Conservation (phyloP, 2,329 filamentous ascomycete species). For the Colletotrichum musicola region DNA sequence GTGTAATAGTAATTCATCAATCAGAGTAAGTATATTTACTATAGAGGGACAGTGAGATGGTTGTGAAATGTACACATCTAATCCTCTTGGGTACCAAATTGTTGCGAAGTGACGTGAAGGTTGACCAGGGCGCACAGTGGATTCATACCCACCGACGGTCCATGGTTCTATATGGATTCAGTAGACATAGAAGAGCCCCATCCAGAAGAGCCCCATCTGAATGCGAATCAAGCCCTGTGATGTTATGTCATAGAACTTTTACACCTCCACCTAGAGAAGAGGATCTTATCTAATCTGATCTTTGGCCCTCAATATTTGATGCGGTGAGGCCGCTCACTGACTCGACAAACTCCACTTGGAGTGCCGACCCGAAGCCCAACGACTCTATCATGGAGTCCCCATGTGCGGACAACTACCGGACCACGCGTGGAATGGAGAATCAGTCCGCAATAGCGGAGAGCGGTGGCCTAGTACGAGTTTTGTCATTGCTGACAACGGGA, state of each 20-base stretch:
- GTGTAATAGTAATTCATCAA: slow-evolving; percentile 43
- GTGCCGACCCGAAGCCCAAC: background rate
- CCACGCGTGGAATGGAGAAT: background rate
- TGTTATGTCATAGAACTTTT: too few relatives aligned
- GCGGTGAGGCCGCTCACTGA: background rate
- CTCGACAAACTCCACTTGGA: background rate
- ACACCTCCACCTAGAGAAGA: background rate
- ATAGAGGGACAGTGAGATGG: background rate
- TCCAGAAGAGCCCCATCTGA: too few relatives aligned
- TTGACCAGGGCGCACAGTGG: too few relatives aligned
- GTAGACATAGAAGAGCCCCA: too few relatives aligned
- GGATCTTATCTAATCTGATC: background rate
- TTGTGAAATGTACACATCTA: background rate
- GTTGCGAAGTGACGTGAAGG: background rate
- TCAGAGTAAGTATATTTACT: background rate
- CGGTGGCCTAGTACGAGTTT: background rate
- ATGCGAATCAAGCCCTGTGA: too few relatives aligned
- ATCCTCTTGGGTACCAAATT: background rate
- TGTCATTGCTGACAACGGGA: slow-evolving; percentile 20
- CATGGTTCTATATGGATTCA: too few relatives aligned
- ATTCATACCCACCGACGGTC: too few relatives aligned
- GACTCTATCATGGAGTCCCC: background rate
- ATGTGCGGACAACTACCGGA: background rate
- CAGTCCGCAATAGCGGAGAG: background rate
- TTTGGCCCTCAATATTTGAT: background rate